A percentile compares a stretch with the other conserved stretches of the same genome.
phyloP scores from a whole-genome alignment of 106 monocot species.

The Acorus gramineus region DNA sequence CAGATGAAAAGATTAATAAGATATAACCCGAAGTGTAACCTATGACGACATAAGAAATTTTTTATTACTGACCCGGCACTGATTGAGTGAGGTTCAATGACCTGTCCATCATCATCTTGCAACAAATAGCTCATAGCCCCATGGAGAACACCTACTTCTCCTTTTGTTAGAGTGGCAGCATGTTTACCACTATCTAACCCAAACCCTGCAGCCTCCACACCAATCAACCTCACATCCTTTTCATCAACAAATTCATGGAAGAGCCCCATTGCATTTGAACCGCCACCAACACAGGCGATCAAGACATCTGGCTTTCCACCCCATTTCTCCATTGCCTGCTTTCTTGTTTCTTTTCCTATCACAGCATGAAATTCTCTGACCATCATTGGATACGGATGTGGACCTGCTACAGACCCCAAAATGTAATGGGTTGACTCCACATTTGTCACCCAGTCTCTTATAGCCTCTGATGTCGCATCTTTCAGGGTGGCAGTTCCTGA shows the following conservation, averaged over 20 bases:
- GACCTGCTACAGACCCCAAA: conserved; percentile 68
- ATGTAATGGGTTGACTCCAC: conserved; percentile 75
- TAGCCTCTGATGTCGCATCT: conserved; percentile 76
- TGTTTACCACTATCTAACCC: conserved; percentile 68
- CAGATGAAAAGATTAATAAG: neutral
- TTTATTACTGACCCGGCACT: conserved; percentile 60
- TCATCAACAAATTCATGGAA: conserved; percentile 77
- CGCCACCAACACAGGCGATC: conserved; percentile 74
- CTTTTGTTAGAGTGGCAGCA: conserved; percentile 65
- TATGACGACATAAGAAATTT: neutral
- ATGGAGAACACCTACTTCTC: conserved; percentile 68
- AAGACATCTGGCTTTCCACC: conserved; percentile 73
- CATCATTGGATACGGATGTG: conserved; percentile 83
- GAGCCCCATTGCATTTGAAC: conserved; percentile 75
- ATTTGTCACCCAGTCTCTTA: conserved; percentile 74
- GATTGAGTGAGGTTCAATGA: conserved; percentile 70
- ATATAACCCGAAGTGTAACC: neutral
- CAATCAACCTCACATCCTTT: conserved; percentile 53
- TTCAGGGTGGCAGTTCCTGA: conserved; percentile 74
- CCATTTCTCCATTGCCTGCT: conserved; percentile 74
- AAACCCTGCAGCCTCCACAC: conserved; percentile 69
- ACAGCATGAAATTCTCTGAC: conserved; percentile 76
- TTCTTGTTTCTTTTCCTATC: conserved; percentile 75
- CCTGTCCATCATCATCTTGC: conserved; percentile 80
- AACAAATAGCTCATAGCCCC: conserved; percentile 75